Conservation (phyloP, 345 rosid species). For the Populus deltoides region DNA sequence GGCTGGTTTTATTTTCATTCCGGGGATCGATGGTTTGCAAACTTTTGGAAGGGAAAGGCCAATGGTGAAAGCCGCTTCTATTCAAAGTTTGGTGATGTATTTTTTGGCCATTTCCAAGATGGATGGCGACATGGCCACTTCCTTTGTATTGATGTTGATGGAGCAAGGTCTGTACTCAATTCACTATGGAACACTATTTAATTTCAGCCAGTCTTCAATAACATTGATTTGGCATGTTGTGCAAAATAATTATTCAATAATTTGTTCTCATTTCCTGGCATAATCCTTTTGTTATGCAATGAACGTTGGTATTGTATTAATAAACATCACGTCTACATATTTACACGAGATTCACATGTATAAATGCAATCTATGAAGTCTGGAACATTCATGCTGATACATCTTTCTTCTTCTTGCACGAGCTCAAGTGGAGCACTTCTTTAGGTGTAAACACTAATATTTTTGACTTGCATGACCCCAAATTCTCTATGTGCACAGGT, state of each 20-base stretch:
- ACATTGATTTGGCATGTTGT: background rate
- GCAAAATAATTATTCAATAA: background rate
- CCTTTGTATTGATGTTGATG: constrained; percentile 68
- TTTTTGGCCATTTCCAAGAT: constrained; percentile 80
- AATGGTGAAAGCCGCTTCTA: constrained; percentile 94
- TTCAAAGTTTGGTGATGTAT: constrained; percentile 72
- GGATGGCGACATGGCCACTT: constrained; percentile 89
- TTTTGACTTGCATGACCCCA: background rate
- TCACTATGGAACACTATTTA: background rate
- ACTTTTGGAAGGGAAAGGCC: constrained; percentile 98
- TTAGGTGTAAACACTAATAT: too few relatives aligned
- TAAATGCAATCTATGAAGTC: background rate
- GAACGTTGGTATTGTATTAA: background rate
- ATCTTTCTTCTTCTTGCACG: background rate
- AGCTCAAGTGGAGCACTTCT: background rate
- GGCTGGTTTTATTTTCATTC: constrained; percentile 95
- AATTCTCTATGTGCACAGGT: constrained; percentile 34
- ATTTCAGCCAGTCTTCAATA: background rate
- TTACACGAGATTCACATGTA: too few relatives aligned
- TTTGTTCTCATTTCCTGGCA: background rate
- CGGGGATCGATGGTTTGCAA: constrained; percentile 92
- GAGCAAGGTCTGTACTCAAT: constrained; percentile 58
- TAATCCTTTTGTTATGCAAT: background rate
- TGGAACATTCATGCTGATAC: background rate
- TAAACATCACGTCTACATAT: background rate